Evolutionary conservation across 371 early-diverging fungal genomes (phyloP).

Genomic region (Sporodiniella umbellata): DNA sequence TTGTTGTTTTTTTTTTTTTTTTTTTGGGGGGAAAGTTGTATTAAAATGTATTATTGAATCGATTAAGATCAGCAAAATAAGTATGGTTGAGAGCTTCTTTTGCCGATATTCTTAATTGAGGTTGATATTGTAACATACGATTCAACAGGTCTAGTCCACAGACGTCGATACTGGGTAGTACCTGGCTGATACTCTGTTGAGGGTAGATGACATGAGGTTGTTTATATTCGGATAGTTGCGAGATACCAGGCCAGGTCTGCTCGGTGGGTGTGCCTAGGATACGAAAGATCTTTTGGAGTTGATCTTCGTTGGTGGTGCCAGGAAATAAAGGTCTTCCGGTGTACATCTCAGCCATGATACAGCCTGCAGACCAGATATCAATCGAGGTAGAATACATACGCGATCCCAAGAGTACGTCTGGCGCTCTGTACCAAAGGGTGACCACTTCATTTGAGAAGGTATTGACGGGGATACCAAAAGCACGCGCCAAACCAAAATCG

Average conservation of each 20-base stretch:
- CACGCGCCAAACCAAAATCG: slow-evolving; percentile 96
- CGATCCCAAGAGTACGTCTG: slow-evolving; percentile 96
- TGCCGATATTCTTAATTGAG: slow-evolving; percentile 82
- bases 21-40: not conserved
- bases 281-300: slow-evolving; percentile 85
- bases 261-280: slow-evolving; percentile 88
- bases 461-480: slow-evolving; percentile 95
- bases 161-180: slow-evolving; percentile 77
- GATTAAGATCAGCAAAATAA: slow-evolving; percentile 70
- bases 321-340: slow-evolving; percentile 94
- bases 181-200: slow-evolving; percentile 57
- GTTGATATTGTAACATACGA: slow-evolving; percentile 82
- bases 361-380: slow-evolving; percentile 99
- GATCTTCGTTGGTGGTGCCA: slow-evolving; percentile 91
- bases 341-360: slow-evolving; percentile 97
- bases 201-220: slow-evolving; percentile 71
- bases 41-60: slow-evolving; percentile 1
- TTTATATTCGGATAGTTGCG: slow-evolving; percentile 88
- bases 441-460: slow-evolving; percentile 99
- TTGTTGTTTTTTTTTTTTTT: not conserved
- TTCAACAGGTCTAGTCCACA: slow-evolving; percentile 73
- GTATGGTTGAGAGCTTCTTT: slow-evolving; percentile 78
- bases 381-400: slow-evolving; percentile 95
- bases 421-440: slow-evolving; percentile 95
- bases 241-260: slow-evolving; percentile 84